Conservation (phyloP, 1,284 basidiomycete genomes). For the Chalciporus piperatoides region DNA sequence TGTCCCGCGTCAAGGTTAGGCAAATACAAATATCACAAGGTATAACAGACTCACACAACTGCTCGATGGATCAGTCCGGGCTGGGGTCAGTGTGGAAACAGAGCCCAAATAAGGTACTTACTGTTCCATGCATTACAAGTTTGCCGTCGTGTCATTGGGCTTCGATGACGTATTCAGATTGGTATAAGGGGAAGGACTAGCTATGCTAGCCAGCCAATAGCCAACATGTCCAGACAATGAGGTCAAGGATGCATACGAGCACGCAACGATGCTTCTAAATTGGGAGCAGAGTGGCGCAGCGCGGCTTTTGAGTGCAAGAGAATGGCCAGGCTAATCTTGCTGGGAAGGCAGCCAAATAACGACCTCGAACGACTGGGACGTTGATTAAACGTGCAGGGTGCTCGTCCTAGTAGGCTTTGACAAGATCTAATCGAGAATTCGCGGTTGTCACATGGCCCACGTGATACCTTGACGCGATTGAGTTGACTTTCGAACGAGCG, state of each 20-base stretch:
- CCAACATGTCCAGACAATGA: neutral
- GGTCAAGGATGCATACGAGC: neutral
- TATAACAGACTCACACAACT: conserved; percentile 12
- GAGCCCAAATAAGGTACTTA: no score
- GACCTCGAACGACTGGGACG: no score
- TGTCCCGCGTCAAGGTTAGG: conserved; percentile 16
- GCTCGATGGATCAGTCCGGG: neutral
- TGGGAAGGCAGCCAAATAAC: no score
- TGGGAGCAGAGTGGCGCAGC: conserved; percentile 8
- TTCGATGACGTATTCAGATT: neutral
- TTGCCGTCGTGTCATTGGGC: neutral
- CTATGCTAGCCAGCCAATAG: neutral
- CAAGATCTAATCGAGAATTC: no score
- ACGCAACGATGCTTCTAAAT: neutral
- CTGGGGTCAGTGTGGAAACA: neutral
- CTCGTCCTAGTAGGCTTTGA: no score
- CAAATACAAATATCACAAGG: conserved; percentile 19
- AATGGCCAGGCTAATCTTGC: no score
- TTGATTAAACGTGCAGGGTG: no score
- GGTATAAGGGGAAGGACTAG: neutral
- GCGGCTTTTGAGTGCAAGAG: conserved; percentile 13
- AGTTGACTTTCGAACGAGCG: conserved; percentile 25
- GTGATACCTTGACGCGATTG: conserved; percentile 28
- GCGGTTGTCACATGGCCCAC: conserved; percentile 12
- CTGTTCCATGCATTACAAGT: neutral